phyloP scores from a whole-genome alignment of 106 monocot species.

The Ottelia alismoides region DNA sequence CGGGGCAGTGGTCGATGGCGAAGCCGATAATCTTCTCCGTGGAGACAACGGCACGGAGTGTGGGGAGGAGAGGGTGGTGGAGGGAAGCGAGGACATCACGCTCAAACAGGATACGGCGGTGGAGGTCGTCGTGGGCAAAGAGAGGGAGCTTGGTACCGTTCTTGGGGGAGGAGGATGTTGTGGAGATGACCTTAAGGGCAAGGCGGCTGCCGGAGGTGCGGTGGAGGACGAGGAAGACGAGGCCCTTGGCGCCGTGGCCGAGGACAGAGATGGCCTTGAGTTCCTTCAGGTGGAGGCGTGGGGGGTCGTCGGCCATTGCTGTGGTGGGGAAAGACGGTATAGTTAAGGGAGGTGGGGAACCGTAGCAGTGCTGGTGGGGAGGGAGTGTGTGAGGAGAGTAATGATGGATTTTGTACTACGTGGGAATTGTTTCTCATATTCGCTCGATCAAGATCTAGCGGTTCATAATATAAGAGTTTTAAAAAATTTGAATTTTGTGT shows the following conservation, averaged over 20 bases:
- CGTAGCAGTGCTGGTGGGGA: too few relatives aligned
- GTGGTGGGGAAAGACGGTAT: too few relatives aligned
- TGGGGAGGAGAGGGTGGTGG: conserved; percentile 61
- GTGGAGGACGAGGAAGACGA: conserved; percentile 56
- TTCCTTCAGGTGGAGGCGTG: conserved; percentile 25
- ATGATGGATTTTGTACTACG: too few relatives aligned
- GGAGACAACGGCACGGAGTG: conserved; percentile 57
- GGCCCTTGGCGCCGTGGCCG: conserved; percentile 85
- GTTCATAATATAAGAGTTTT: too few relatives aligned
- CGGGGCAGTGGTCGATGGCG: conserved; percentile 56
- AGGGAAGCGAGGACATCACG: conserved; percentile 51
- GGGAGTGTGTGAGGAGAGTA: too few relatives aligned
- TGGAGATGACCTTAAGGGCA: conserved; percentile 69
- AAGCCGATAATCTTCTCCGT: conserved; percentile 76
- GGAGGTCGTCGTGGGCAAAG: conserved; percentile 10
- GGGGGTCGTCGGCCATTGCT: too few relatives aligned
- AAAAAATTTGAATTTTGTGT: too few relatives aligned
- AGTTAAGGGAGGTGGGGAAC: too few relatives aligned
- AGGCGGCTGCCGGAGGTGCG: conserved; percentile 35
- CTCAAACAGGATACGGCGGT: conserved; percentile 76
- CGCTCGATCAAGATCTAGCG: too few relatives aligned
- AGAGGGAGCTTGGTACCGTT: too few relatives aligned
- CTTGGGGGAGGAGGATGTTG: too few relatives aligned
- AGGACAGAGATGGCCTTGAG: conserved; percentile 48
- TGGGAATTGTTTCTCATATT: too few relatives aligned